Percentiles rank a stretch among this genome's conserved stretches.
phyloP scores from a whole-genome alignment of 805 yeast species.

The Hanseniaspora meyeri region DNA sequence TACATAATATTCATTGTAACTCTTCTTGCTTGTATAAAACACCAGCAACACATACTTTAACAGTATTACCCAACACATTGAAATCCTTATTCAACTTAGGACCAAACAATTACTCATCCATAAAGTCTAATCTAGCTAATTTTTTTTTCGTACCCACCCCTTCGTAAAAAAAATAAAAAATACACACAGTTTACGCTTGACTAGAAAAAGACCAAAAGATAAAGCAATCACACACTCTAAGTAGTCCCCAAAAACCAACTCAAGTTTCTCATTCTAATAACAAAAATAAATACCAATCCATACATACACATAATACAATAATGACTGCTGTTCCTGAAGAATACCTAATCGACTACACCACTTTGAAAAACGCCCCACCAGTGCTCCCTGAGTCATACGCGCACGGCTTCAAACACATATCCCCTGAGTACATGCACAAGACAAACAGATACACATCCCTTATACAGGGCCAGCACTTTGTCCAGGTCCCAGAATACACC shows the following conservation, averaged over 20 bases:
- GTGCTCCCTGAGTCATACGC: background rate
- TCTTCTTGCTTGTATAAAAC: no score
- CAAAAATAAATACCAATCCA: no score
- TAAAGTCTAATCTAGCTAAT: no score
- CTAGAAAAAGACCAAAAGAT: no score
- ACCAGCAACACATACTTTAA: background rate
- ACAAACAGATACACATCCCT: conserved; percentile 54
- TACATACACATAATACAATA: no score
- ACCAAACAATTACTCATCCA: no score
- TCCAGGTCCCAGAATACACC: conserved; percentile 57
- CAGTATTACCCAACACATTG: background rate
- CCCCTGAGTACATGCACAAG: conserved; percentile 18
- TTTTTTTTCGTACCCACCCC: no score
- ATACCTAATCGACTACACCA: background rate
- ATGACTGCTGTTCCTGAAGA: conserved; percentile 4
- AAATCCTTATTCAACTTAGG: background rate
- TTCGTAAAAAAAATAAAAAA: background rate
- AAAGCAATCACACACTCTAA: no score
- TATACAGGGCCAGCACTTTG: conserved; percentile 66
- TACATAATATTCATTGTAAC: no score
- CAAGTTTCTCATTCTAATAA: no score
- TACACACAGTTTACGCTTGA: no score
- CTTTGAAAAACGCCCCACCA: background rate
- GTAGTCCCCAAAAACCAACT: no score
- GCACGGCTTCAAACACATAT: conserved; percentile 14